Evolutionary conservation across 305 asterid species (phyloP).

Genomic region (Fraxinus ornus): DNA sequence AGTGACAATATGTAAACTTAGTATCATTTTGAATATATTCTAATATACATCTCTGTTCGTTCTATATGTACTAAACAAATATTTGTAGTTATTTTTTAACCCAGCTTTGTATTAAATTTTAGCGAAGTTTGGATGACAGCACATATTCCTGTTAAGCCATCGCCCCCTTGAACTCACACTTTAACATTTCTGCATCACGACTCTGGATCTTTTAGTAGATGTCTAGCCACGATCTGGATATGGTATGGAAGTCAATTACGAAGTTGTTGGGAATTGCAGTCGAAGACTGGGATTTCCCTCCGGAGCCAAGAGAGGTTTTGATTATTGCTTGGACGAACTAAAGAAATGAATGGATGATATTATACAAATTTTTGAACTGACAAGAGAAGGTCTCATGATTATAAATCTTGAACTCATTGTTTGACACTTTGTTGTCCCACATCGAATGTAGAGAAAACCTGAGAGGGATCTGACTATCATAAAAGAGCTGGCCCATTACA

Average conservation of each 20-base stretch:
- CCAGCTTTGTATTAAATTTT: background rate
- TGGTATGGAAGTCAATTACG: background rate
- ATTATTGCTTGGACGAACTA: background rate
- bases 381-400: background rate
- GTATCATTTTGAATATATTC: too few relatives aligned
- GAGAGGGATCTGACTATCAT: background rate
- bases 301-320: background rate
- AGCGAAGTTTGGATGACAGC: background rate
- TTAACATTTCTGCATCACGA: background rate
- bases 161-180: background rate
- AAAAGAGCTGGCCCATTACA: background rate
- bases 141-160: background rate
- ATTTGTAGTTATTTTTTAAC: background rate
- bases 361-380: background rate
- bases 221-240: background rate
- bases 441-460: background rate
- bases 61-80: background rate
- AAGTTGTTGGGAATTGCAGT: background rate
- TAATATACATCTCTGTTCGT: background rate
- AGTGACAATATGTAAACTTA: too few relatives aligned
- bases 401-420: background rate
- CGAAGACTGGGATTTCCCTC: background rate
- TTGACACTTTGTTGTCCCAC: background rate
- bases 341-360: background rate
- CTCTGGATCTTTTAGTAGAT: background rate